Percentiles rank a stretch among this genome's conserved stretches.
phyloP scores from a whole-genome alignment of 2,329 filamentous ascomycete genomes.

The Lasiodiplodia theobromae region DNA sequence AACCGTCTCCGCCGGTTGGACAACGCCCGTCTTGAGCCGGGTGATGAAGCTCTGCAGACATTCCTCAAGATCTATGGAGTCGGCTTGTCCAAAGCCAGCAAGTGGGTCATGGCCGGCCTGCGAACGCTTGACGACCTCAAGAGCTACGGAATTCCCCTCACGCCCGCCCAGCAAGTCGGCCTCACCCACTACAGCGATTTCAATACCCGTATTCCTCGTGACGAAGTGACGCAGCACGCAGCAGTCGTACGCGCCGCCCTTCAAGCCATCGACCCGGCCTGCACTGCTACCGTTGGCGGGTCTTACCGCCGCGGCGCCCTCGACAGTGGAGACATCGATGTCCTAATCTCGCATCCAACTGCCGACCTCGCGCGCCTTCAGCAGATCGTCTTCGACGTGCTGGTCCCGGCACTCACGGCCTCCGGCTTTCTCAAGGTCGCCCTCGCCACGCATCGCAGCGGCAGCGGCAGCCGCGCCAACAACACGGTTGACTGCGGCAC shows the following conservation, averaged over 20 bases:
- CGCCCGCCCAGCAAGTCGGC: constrained; percentile 74
- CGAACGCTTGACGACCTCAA: constrained; percentile 76
- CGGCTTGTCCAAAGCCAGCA: constrained; percentile 71
- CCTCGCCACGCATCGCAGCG: constrained; percentile 65
- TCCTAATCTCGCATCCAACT: constrained; percentile 76
- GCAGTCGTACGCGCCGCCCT: constrained; percentile 68
- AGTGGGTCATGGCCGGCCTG: constrained; percentile 79
- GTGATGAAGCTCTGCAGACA: constrained; percentile 68
- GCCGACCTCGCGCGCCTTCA: constrained; percentile 62
- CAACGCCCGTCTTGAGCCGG: constrained; percentile 70
- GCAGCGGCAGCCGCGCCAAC: constrained; percentile 49
- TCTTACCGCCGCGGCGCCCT: constrained; percentile 83
- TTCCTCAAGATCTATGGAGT: constrained; percentile 85
- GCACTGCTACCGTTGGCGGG: constrained; percentile 78
- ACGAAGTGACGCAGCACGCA: constrained; percentile 75
- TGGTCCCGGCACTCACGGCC: constrained; percentile 68
- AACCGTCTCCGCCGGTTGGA: constrained; percentile 75
- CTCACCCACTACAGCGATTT: constrained; percentile 84
- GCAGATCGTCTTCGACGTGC: constrained; percentile 65
- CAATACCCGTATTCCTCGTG: constrained; percentile 76
- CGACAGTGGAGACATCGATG: constrained; percentile 81
- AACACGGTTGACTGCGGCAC: constrained; percentile 61
- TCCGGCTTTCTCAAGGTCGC: constrained; percentile 72
- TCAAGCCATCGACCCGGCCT: constrained; percentile 64
- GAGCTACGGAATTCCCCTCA: constrained; percentile 65